Evolutionary conservation across 2,329 filamentous ascomycete species (phyloP), one percentile per base, ranked within the genome.

Genomic region (Pseudocercospora crystallina): DNA sequence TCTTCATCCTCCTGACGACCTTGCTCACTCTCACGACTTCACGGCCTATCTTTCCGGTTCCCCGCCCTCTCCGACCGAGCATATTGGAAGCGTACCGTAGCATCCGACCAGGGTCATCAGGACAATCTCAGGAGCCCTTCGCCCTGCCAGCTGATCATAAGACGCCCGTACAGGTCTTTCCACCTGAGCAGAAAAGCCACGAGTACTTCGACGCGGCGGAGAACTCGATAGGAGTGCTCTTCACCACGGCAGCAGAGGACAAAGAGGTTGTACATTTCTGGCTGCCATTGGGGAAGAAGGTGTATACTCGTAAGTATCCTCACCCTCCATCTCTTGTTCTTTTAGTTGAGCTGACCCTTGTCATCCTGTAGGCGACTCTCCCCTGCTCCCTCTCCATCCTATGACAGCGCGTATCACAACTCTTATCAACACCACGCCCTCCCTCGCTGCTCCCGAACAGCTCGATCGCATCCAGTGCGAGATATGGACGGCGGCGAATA

Each of bases 141-240:
- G 20, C 20, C 20, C 20, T 26, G 7, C 20, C 20, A 26, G 20
- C 20, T 4, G 20, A 26, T 7, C 20, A 26, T 7, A 26, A 26
- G 20, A 26, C 20, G 20, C 20, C 20, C 20, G 20, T 26, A 26
- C 20, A 26, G 20, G 20, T 26, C 20, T 26, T 26, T 7, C 20
- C 20, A 26, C 20, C 20, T 7, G 20, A 26, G 20, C 20, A 26
- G 7, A 26, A 26, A 7, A 26, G 20, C 7, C 20, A 26, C 20
- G 45, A 49, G 26, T 43, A 53, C 26, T 56, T 62, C 41, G 62
- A 65, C 10, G 62, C 59, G n/a, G 49, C 53, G 26, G 48, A 61
- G 20, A 63, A 62, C 31, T 65, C 63, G 2, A 62, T 63, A 29
- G 65, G 65, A 11, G 41, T 68, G 41, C 50, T 67, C 10, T 61